A percentile compares a stretch with the other conserved stretches of the same genome.
Conservation (phyloP, 176 grass and related monocot genomes). For the Rhipidocladum racemiflorum region DNA sequence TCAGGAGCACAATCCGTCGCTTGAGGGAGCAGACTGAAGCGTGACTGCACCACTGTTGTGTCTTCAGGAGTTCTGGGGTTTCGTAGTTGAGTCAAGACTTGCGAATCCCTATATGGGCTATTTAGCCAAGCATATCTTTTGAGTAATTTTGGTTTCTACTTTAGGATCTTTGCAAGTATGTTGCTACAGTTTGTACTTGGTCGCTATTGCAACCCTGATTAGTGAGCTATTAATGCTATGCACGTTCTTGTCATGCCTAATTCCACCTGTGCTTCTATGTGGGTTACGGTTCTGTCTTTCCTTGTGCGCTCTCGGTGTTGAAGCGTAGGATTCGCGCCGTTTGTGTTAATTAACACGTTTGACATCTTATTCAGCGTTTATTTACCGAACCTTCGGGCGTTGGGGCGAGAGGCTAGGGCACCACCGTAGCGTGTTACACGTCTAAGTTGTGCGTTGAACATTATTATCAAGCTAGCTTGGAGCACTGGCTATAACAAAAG, state of each 20-base stretch:
- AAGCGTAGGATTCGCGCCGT: not conserved
- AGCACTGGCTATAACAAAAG: not conserved
- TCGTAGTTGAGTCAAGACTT: not conserved
- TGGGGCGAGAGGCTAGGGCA: not conserved
- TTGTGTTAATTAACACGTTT: not conserved
- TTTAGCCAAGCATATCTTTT: not conserved
- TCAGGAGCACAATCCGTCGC: conserved; percentile 82
- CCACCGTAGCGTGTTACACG: no score
- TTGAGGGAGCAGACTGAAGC: conserved; percentile 87
- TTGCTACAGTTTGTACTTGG: not conserved
- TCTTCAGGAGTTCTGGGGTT: not conserved
- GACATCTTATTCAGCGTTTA: not conserved
- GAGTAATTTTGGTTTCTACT: conserved; percentile 36
- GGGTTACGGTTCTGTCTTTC: not conserved
- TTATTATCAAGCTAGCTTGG: not conserved
- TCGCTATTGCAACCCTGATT: not conserved
- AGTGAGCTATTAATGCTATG: not conserved
- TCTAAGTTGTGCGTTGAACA: not conserved
- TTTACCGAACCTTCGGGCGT: not conserved
- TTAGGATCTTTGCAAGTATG: not conserved
- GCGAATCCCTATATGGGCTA: not conserved
- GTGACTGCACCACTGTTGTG: conserved; percentile 23
- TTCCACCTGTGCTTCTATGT: not conserved
- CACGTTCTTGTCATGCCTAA: no score
- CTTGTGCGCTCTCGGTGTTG: not conserved